Percentiles rank a stretch among this genome's conserved stretches.
Evolutionary conservation across 805 yeast genomes (phyloP).

Genomic region (Wickerhamomyces strasburgensis): DNA sequence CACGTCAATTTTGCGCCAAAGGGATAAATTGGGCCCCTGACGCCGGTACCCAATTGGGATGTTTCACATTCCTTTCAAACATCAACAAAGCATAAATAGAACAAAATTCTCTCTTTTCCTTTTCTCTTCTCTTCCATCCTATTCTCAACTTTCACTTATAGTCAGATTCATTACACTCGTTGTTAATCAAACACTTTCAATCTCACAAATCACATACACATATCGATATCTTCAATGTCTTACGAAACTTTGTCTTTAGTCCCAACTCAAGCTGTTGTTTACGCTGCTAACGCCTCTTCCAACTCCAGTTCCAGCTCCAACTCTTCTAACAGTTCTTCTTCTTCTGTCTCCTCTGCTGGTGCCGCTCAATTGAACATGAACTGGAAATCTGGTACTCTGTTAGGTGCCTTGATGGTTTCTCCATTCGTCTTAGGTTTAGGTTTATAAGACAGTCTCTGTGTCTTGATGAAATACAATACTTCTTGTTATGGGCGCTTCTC

Average conservation of each 20-base stretch:
- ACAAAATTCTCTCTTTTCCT: too few species aligned
- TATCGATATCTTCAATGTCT: neutral
- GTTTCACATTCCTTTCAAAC: too few species aligned
- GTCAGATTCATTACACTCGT: too few species aligned
- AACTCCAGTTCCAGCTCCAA: conserved; percentile 12
- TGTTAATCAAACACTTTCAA: too few species aligned
- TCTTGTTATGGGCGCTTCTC: too few species aligned
- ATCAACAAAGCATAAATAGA: too few species aligned
- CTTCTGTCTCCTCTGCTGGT: conserved; percentile 25
- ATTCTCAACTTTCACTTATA: too few species aligned
- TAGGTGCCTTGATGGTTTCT: conserved; percentile 34
- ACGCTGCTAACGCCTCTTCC: conserved; percentile 12
- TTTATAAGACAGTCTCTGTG: conserved; percentile 18
- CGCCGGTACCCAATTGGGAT: too few species aligned
- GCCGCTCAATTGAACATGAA: conserved; percentile 31
- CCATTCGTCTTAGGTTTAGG: conserved; percentile 30
- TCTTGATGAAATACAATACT: too few species aligned
- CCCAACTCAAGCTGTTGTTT: conserved; percentile 25
- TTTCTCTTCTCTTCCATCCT: too few species aligned
- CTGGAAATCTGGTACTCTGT: conserved; percentile 37
- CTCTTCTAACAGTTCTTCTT: conserved; percentile 23
- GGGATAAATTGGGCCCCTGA: too few species aligned
- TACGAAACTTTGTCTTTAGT: conserved; percentile 22
- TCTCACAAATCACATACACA: neutral
- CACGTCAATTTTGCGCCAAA: too few species aligned